Base-by-base conservation (phyloP, 2,329 filamentous ascomycete species). In the Diaporthe sp. region DNA sequence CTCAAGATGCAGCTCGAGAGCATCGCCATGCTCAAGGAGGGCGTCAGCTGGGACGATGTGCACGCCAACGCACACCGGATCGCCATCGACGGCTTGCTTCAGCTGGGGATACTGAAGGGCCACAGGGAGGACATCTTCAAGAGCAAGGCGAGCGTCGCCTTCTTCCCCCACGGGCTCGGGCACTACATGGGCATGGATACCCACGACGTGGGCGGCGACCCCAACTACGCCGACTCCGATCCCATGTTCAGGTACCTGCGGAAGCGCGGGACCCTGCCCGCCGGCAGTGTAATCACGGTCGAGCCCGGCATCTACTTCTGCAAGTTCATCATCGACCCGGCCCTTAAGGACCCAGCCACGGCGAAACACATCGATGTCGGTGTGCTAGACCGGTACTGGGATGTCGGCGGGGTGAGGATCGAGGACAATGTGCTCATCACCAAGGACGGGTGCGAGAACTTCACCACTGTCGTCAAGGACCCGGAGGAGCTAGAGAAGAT, bases 251-350 rank as follows among this genome's bases (percentile, higher is more conserved):
- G 92, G 72, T 98, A 98, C 82, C 86, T 99, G 76, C 89, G 97
- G 60, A 92, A 98, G 53, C 88, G 97, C 72, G 93, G 94, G 17
- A 89, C 85, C 31, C 84, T 98, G 65, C 95, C 95, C 0, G 93
- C 92, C 0, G 93, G 94, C 10, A 93, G 93, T 68, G 95, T 99
- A 34, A 92, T 99, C 72, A 99, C 97, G 0, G 96, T 98, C 53
- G 97, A 99, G 87, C 97, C 97, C 17, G 97, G 97, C 65, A 92
- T 96, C 77, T 98, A 98, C 85, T 98, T 98, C 84, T 98, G 95
- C 85, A 90, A 91, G 28, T 98, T 96, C 82, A 97, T 97, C 78
- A 94, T 98, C 77, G 90, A 93, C 60, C 94, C 95, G 0, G 97
- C 94, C 82, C 87, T 98, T 17, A 88, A 92, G 65, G 92, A 95